Evolutionary conservation across 140 eudicot genomes (phyloP).

Genomic region (Ambrosia hybrid): DNA sequence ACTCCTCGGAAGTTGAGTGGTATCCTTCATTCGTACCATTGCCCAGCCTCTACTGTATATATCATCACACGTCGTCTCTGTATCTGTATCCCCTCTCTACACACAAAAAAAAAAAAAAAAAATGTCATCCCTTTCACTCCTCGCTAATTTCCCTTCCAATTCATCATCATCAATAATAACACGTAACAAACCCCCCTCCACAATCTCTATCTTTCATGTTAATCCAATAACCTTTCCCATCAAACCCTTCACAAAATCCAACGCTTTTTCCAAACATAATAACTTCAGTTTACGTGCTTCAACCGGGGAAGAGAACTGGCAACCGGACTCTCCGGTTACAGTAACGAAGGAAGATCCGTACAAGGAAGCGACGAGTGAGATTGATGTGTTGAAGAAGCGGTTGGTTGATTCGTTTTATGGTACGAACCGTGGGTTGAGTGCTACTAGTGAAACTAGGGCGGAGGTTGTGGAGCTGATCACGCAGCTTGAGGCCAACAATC

Average conservation of each 20-base stretch:
- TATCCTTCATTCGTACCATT: no score
- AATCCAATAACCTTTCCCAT: constrained; percentile 28
- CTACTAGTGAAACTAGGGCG: constrained; percentile 80
- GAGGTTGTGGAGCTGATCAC: constrained; percentile 87
- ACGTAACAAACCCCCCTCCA: constrained; percentile 17
- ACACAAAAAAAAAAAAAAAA: constrained; percentile 2
- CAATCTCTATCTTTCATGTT: neutral
- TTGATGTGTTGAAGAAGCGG: constrained; percentile 66
- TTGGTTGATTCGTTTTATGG: constrained; percentile 72
- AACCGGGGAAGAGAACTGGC: constrained; percentile 39
- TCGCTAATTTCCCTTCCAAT: constrained; percentile 36
- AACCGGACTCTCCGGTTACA: constrained; percentile 40
- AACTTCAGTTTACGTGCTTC: constrained; percentile 39
- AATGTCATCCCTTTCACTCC: constrained; percentile 43
- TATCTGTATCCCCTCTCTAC: neutral
- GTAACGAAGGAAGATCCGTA: constrained; percentile 50
- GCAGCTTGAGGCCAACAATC: constrained; percentile 83
- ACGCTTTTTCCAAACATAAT: neutral
- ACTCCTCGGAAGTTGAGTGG: no score
- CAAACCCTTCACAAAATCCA: constrained; percentile 3
- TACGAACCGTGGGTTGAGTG: constrained; percentile 58
- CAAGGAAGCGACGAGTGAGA: constrained; percentile 45
- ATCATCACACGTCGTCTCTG: constrained; percentile 14
- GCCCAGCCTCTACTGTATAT: constrained; percentile 7
- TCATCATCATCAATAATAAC: neutral